A percentile compares a stretch with the other conserved stretches of the same genome.
phyloP scores from a whole-genome alignment of 495 filamentous ascomycete species.

The Bathelium albidoporum region DNA sequence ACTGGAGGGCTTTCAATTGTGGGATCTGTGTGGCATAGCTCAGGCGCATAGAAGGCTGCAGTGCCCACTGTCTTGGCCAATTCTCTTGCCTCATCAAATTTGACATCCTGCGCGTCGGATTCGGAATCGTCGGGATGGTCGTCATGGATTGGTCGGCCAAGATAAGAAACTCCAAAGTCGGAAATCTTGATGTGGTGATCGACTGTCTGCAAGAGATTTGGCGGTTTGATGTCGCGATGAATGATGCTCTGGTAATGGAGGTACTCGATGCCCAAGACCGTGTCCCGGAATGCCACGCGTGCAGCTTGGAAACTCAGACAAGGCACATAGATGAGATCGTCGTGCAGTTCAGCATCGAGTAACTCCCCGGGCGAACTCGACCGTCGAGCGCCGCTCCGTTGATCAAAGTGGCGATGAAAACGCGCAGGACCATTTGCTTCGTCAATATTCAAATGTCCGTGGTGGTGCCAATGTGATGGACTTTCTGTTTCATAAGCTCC shows the following conservation, averaged over 20 bases:
- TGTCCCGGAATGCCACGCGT: conserved; percentile 83
- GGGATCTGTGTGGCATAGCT: conserved; percentile 79
- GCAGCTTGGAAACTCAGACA: conserved; percentile 78
- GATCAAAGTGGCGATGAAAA: neutral
- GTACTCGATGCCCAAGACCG: conserved; percentile 87
- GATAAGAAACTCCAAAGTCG: conserved; percentile 98
- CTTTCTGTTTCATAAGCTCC: conserved; percentile 54
- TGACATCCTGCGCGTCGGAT: conserved; percentile 66
- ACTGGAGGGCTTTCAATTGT: conserved; percentile 45
- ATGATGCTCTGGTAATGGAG: conserved; percentile 95
- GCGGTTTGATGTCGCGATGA: conserved; percentile 96
- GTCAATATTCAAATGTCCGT: neutral
- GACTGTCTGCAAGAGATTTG: conserved; percentile 84
- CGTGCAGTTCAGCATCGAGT: conserved; percentile 53
- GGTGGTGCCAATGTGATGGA: conserved; percentile 8
- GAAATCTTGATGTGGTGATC: conserved; percentile 92
- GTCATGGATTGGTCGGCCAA: conserved; percentile 70
- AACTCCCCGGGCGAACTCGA: conserved; percentile 25
- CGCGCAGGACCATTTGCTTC: neutral
- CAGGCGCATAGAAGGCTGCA: conserved; percentile 93
- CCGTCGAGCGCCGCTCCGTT: too few relatives aligned
- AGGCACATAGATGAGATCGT: conserved; percentile 82
- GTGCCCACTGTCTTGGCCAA: conserved; percentile 96
- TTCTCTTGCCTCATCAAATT: conserved; percentile 71
- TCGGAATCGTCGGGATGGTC: conserved; percentile 74